Conservation (phyloP, 306 rosid species). For the Senna siamea region DNA sequence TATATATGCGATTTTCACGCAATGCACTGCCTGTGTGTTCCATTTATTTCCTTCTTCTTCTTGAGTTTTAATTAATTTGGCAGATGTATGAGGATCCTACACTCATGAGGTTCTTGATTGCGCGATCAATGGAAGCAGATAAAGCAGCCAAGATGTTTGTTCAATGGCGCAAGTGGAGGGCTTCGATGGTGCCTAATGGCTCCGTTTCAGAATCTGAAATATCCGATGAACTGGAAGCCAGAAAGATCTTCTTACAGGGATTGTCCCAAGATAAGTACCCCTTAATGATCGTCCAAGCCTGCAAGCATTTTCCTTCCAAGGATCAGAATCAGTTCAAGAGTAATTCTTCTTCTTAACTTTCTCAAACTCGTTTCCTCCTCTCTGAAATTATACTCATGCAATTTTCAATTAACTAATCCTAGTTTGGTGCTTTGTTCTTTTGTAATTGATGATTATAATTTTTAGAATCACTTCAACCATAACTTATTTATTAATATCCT, state of each 20-base stretch:
- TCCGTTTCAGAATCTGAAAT: constrained; percentile 61
- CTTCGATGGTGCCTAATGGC: constrained; percentile 48
- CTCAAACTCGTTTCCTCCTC: neutral
- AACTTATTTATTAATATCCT: too few relatives aligned
- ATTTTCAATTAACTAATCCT: too few relatives aligned
- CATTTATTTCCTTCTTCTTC: too few relatives aligned
- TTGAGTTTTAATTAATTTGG: neutral
- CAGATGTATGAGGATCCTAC: constrained; percentile 54
- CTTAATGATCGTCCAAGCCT: constrained; percentile 52
- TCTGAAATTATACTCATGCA: too few relatives aligned
- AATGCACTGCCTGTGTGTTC: neutral
- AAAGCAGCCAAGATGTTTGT: constrained; percentile 70
- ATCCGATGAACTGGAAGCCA: constrained; percentile 49
- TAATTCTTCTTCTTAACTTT: constrained; percentile 18
- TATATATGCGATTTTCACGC: neutral
- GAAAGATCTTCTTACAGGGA: constrained; percentile 62
- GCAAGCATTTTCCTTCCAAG: constrained; percentile 66
- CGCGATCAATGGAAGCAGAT: constrained; percentile 64
- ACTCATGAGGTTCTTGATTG: constrained; percentile 65
- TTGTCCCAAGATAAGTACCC: constrained; percentile 49
- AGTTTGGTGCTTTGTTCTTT: too few relatives aligned
- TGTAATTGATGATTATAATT: too few relatives aligned
- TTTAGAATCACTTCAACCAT: too few relatives aligned
- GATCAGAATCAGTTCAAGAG: constrained; percentile 69
- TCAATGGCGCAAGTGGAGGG: constrained; percentile 71